phyloP scores from a whole-genome alignment of 2,329 filamentous ascomycete species.

The Trichoderma polysporum region DNA sequence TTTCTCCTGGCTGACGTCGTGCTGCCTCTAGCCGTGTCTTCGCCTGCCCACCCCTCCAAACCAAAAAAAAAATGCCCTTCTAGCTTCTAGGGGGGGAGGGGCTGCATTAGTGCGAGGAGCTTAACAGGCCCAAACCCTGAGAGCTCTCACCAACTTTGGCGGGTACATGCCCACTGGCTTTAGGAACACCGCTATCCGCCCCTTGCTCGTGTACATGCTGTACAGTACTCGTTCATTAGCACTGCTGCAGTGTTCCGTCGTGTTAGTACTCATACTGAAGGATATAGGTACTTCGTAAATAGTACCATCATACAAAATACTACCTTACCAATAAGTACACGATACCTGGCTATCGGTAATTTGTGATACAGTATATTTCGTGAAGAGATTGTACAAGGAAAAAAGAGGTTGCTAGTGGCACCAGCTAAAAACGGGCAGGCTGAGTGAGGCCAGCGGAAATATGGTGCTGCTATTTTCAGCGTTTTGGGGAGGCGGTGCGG shows the following conservation, averaged over 20 bases:
- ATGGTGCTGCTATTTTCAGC: conserved; percentile 21
- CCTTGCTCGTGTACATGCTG: too few species aligned
- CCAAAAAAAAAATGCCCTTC: neutral
- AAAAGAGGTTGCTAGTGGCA: neutral
- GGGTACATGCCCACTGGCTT: neutral
- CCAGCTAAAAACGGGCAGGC: neutral
- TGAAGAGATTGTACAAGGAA: neutral
- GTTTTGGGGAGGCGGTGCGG: conserved; percentile 17
- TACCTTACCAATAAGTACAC: neutral
- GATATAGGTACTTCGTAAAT: too few species aligned
- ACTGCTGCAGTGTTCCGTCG: too few species aligned
- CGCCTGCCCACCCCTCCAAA: conserved; percentile 11
- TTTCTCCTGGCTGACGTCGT: conserved; percentile 20
- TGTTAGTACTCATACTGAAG: too few species aligned
- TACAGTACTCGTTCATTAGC: too few species aligned
- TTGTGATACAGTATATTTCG: too few species aligned
- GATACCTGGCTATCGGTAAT: neutral
- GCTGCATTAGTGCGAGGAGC: conserved; percentile 14
- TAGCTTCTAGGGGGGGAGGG: neutral
- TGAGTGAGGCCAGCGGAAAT: conserved; percentile 11
- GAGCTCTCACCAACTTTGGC: neutral
- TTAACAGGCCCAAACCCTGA: conserved; percentile 7
- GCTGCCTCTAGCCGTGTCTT: conserved; percentile 3
- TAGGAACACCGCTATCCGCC: neutral
- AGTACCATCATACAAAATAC: neutral